phyloP scores from a whole-genome alignment of 345 rosid genomes.

The Salix purpurea region DNA sequence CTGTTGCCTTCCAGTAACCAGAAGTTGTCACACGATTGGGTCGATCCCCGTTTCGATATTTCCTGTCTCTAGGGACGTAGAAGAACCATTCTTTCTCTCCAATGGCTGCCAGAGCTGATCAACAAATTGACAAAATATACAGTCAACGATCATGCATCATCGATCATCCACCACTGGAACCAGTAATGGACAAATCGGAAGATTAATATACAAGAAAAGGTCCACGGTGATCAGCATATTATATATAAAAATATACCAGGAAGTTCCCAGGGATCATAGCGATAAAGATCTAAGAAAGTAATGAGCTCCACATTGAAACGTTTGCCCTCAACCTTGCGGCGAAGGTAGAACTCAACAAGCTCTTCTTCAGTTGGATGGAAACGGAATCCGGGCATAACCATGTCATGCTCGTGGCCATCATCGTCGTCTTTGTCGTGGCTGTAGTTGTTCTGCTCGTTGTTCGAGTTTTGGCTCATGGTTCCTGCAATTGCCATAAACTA shows the following conservation, averaged over 20 bases:
- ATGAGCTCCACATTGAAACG: constrained; percentile 96
- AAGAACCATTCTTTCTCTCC: constrained; percentile 99
- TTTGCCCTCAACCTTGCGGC: constrained; percentile 99
- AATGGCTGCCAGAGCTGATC: constrained; percentile 82
- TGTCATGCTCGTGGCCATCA: constrained; percentile 85
- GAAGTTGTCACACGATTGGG: constrained; percentile 96
- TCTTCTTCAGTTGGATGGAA: constrained; percentile 99
- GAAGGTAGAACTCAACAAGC: constrained; percentile 97
- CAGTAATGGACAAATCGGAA: background rate
- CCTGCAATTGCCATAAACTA: constrained; percentile 66
- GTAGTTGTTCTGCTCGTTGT: constrained; percentile 26
- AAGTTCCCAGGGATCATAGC: constrained; percentile 99
- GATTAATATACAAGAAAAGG: background rate
- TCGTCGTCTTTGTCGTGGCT: constrained; percentile 22
- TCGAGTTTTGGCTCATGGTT: constrained; percentile 44
- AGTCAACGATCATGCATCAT: background rate
- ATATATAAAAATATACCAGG: constrained; percentile 54
- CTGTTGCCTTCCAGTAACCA: constrained; percentile 99
- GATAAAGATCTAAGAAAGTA: constrained; percentile 97
- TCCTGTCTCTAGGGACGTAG: constrained; percentile 92
- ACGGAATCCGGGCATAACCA: constrained; percentile 98
- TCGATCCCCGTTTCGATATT: constrained; percentile 92
- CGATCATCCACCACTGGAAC: no score
- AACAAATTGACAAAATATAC: background rate
- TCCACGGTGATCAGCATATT: background rate